Evolutionary conservation across 2,329 filamentous ascomycete genomes (phyloP).

Genomic region (Hypoxylon sp.): DNA sequence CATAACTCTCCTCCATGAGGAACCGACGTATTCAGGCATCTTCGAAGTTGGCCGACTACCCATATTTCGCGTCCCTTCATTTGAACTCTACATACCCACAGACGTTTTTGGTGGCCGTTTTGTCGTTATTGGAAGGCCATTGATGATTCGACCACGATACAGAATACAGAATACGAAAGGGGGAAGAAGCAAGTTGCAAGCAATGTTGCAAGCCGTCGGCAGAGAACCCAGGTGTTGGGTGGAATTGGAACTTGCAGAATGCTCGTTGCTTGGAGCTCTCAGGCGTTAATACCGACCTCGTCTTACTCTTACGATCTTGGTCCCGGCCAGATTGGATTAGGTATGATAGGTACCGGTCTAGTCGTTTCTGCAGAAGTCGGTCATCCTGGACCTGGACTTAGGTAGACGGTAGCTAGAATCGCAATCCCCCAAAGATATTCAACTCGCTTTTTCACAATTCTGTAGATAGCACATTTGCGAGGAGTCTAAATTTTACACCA

Average conservation of each 20-base stretch:
- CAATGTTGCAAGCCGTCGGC: constrained; percentile 25
- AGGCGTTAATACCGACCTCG: constrained; percentile 33
- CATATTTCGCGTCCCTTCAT: constrained; percentile 52
- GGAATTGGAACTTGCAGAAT: constrained; percentile 20
- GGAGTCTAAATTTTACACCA: constrained; percentile 45
- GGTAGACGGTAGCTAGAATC: constrained; percentile 40
- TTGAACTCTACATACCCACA: constrained; percentile 51
- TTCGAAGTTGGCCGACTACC: constrained; percentile 48
- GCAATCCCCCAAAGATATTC: constrained; percentile 36
- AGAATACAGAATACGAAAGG: constrained; percentile 16
- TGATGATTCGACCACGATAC: constrained; percentile 25
- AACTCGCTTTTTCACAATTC: constrained; percentile 45
- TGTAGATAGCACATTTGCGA: constrained; percentile 52
- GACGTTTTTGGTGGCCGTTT: constrained; percentile 42
- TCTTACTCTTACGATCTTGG: constrained; percentile 36
- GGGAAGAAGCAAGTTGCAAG: constrained; percentile 35
- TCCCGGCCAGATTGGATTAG: constrained; percentile 43
- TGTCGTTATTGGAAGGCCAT: constrained; percentile 31
- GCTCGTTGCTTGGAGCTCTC: constrained; percentile 36
- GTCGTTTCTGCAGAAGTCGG: constrained; percentile 27
- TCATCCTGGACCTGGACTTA: constrained; percentile 13
- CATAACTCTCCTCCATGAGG: constrained; percentile 44
- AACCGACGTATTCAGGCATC: constrained; percentile 50
- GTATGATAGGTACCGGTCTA: constrained; percentile 36
- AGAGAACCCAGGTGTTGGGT: constrained; percentile 38